Percentiles rank a stretch among this genome's conserved stretches.
phyloP scores from a whole-genome alignment of 2,329 filamentous ascomycete species.

The Colletotrichum sp. region DNA sequence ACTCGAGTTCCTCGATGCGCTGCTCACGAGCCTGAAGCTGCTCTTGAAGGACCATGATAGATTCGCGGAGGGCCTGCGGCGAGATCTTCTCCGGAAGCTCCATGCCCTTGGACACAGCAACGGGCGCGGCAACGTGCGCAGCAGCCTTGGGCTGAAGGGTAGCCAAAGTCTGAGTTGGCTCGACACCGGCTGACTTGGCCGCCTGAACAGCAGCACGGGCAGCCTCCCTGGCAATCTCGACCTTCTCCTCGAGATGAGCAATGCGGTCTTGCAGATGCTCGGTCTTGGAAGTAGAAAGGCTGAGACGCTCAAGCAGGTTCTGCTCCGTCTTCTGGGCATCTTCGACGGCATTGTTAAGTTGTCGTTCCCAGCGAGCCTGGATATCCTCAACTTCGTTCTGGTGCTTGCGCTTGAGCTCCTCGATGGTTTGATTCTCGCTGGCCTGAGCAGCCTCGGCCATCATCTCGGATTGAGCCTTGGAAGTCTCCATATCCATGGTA shows the following conservation, averaged over 20 bases:
- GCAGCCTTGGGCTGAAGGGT: constrained; percentile 35
- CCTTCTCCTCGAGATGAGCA: constrained; percentile 83
- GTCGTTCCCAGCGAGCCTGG: constrained; percentile 75
- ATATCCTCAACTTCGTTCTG: constrained; percentile 76
- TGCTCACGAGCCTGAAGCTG: constrained; percentile 94
- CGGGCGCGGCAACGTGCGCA: constrained; percentile 47
- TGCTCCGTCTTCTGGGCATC: constrained; percentile 83
- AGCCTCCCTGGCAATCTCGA: constrained; percentile 88
- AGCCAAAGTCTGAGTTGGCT: constrained; percentile 30
- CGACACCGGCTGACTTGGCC: constrained; percentile 62
- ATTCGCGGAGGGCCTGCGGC: constrained; percentile 92
- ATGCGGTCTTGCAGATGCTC: constrained; percentile 88
- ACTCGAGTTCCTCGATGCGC: constrained; percentile 86
- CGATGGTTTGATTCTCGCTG: constrained; percentile 63
- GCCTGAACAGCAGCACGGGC: constrained; percentile 83
- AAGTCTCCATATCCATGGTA: constrained; percentile 79
- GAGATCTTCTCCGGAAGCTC: constrained; percentile 85
- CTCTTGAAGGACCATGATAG: constrained; percentile 94
- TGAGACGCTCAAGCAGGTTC: constrained; percentile 81
- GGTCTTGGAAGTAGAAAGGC: constrained; percentile 82
- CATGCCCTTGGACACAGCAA: constrained; percentile 36
- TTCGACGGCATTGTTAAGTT: constrained; percentile 75
- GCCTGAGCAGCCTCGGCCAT: constrained; percentile 81
- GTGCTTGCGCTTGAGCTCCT: constrained; percentile 61
- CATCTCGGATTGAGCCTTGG: constrained; percentile 82